Percentiles rank a stretch among this genome's conserved stretches.
Evolutionary conservation across 2,329 filamentous ascomycete species (phyloP).

Genomic region (Drechslera avenae): DNA sequence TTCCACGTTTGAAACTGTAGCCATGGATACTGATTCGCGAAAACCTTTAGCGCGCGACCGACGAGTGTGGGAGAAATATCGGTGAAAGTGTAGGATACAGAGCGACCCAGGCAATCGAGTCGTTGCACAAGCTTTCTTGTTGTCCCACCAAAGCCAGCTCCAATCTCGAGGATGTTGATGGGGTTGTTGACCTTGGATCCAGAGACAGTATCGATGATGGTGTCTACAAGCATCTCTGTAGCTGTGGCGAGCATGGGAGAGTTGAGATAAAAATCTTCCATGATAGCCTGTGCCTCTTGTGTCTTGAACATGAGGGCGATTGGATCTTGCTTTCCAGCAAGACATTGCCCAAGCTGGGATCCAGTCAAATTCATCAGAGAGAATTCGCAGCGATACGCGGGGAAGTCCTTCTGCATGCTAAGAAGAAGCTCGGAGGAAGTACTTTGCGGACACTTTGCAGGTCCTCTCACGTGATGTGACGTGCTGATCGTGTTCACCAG

Average conservation of each 20-base stretch:
- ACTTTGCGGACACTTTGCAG: background rate
- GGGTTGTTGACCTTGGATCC: background rate
- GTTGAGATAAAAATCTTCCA: conserved; percentile 20
- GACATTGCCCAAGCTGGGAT: conserved; percentile 11
- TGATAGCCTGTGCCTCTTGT: conserved; percentile 3
- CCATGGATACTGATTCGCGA: conserved; percentile 29
- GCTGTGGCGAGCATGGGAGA: conserved; percentile 21
- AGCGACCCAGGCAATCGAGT: background rate
- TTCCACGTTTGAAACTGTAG: conserved; percentile 42
- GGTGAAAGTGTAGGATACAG: conserved; percentile 48
- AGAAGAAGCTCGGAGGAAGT: background rate
- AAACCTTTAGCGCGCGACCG: conserved; percentile 28
- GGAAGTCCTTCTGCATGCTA: conserved; percentile 5
- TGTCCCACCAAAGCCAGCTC: conserved; percentile 1
- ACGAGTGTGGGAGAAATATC: conserved; percentile 48
- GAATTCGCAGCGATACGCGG: conserved; percentile 8
- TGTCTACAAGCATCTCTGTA: conserved; percentile 14
- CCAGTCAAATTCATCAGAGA: conserved; percentile 11
- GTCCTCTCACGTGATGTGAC: background rate
- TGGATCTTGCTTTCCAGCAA: conserved; percentile 13
- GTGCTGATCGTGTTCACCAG: conserved; percentile 4
- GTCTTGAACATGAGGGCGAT: conserved; percentile 19
- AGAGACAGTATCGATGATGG: background rate
- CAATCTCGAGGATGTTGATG: background rate
- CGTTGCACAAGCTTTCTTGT: conserved; percentile 1